These are phyloP conservation scores for Claviceps pusilla DNA, from an alignment of 2,329 filamentous ascomycete species.

Conservation along the genomic window DNA sequence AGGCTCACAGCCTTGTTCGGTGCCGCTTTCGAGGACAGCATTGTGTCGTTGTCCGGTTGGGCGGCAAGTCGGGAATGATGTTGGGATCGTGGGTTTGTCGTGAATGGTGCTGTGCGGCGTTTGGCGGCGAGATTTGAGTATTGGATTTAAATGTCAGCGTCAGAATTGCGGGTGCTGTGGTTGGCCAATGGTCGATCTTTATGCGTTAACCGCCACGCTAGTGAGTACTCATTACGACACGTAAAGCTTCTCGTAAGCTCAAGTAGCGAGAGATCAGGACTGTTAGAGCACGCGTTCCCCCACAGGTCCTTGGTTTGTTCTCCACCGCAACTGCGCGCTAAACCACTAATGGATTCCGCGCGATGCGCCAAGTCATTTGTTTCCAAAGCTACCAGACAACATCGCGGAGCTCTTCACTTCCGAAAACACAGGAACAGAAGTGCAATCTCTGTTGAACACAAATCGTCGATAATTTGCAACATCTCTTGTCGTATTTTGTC, in stretches of 20 bases:
- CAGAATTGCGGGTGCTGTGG: conserved; percentile 24
- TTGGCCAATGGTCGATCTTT: conserved; percentile 23
- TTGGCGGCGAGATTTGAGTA: conserved; percentile 15
- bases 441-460: not conserved
- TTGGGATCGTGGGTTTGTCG: conserved; percentile 14
- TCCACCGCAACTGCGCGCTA: not conserved
- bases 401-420: not conserved
- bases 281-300: not conserved
- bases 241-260: rapidly evolving
- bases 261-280: not conserved
- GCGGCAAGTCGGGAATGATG: conserved; percentile 8
- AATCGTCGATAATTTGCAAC: not conserved
- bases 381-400: not conserved
- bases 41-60: conserved; percentile 20
- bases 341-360: not conserved
- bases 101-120: conserved; percentile 15
- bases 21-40: conserved; percentile 31
- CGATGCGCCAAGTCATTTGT: not conserved
- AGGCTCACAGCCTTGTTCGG: conserved; percentile 23
- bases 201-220: conserved; percentile 18
- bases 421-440: not conserved
- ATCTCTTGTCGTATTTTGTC: not conserved
- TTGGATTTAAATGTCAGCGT: conserved; percentile 15
- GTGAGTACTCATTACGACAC: conserved; percentile 9
- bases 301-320: not conserved